Evolutionary conservation across 352 stramenopile genomes (phyloP).

Genomic region (Sclerospora graminicola): DNA sequence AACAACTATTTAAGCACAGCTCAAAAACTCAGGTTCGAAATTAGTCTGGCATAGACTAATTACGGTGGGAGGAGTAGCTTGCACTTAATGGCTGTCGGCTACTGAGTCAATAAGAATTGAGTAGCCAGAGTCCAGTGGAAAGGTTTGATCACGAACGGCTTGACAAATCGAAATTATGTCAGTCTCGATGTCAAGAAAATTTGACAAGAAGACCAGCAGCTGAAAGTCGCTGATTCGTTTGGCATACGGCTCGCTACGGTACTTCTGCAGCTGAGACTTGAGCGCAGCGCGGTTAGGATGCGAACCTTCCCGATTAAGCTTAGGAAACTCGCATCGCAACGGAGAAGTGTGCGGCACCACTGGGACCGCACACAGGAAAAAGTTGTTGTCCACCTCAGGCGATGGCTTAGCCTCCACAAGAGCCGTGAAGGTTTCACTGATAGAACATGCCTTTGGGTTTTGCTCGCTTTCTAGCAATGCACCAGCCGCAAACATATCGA

Average conservation of each 20-base stretch:
- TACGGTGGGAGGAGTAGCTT: too few species aligned
- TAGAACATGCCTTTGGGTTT: slow-evolving; percentile 87
- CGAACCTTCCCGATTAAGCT: slow-evolving; percentile 84
- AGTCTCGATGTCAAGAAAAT: slow-evolving; percentile 87
- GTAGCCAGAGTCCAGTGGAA: slow-evolving; percentile 92
- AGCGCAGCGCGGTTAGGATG: slow-evolving; percentile 85
- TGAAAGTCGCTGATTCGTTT: slow-evolving; percentile 96
- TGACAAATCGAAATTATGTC: slow-evolving; percentile 91
- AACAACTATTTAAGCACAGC: too few species aligned
- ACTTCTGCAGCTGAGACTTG: slow-evolving; percentile 85
- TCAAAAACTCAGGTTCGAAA: too few species aligned
- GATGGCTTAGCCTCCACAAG: slow-evolving; percentile 93
- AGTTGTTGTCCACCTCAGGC: slow-evolving; percentile 91
- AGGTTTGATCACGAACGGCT: slow-evolving; percentile 79
- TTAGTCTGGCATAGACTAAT: too few species aligned
- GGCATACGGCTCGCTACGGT: slow-evolving; percentile 48
- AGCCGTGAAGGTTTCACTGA: slow-evolving; percentile 95
- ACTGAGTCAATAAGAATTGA: slow-evolving; percentile 93
- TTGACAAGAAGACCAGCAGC: slow-evolving; percentile 90
- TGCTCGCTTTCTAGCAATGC: slow-evolving; percentile 82
- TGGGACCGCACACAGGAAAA: slow-evolving; percentile 95
- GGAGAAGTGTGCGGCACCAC: slow-evolving; percentile 91
- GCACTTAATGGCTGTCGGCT: slow-evolving; percentile 59
- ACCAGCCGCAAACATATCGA: slow-evolving; percentile 96
- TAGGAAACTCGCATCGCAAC: slow-evolving; percentile 90